Percentiles rank a stretch among this genome's conserved stretches.
phyloP scores from a whole-genome alignment of 2,329 filamentous ascomycete species.

The Sclerotiophoma versabilis region DNA sequence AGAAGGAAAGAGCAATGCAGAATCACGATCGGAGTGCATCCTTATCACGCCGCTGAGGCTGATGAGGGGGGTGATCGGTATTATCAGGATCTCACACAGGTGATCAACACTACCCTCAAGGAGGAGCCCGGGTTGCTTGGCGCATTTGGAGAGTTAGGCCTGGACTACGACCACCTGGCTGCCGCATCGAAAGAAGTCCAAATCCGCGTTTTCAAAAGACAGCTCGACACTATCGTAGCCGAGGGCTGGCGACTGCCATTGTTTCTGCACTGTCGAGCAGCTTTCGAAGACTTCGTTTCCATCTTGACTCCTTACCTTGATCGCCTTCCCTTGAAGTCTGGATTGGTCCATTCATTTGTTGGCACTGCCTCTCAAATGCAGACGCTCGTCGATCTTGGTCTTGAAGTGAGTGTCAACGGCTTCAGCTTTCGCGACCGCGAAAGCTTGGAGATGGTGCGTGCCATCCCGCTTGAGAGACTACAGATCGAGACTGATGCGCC shows the following conservation, averaged over 20 bases:
- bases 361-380: constrained; percentile 53
- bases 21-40: constrained; percentile 60
- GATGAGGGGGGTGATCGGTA: constrained; percentile 41
- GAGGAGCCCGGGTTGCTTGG: constrained; percentile 40
- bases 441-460: constrained; percentile 53
- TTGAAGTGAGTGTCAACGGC: constrained; percentile 59
- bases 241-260: constrained; percentile 48
- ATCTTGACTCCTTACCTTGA: constrained; percentile 52
- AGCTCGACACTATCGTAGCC: constrained; percentile 51
- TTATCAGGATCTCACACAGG: constrained; percentile 33
- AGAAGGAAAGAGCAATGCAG: constrained; percentile 45
- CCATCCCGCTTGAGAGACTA: constrained; percentile 51
- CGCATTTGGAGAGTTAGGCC: constrained; percentile 59
- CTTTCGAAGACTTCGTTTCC: constrained; percentile 54
- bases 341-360: constrained; percentile 53
- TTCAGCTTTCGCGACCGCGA: constrained; percentile 54
- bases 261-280: constrained; percentile 53
- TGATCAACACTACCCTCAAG: constrained; percentile 26
- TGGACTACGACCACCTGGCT: constrained; percentile 59
- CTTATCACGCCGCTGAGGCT: constrained; percentile 58
- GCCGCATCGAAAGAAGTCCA: constrained; percentile 54
- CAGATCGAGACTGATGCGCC: constrained; percentile 60
- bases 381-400: constrained; percentile 46
- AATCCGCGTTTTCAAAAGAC: constrained; percentile 50
- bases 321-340: constrained; percentile 43